A percentile compares a stretch with the other conserved stretches of the same genome.
These are phyloP conservation scores for Ganoderma lucidum DNA, from an alignment of 1,284 basidiomycete genomes.

Conservation along the genomic window DNA sequence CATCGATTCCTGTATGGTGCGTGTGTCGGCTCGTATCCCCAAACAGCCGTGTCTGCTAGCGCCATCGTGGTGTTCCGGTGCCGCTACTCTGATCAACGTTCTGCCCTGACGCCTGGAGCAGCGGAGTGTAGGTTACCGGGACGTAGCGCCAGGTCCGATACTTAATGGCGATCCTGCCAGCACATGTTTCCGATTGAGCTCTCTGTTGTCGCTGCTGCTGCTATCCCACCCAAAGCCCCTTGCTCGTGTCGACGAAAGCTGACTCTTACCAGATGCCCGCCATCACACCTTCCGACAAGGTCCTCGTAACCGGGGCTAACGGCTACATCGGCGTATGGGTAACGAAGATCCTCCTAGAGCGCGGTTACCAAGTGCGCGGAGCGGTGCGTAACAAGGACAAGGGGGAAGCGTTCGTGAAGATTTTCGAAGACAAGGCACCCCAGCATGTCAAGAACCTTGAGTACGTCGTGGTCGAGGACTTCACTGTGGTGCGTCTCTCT, in stretches of 20 bases:
- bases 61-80: neutral
- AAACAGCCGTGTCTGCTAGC: neutral
- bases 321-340: slow-evolving; percentile 52
- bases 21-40: neutral
- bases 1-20: neutral
- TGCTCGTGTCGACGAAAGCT: neutral
- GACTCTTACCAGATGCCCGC: slow-evolving; percentile 28
- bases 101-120: neutral
- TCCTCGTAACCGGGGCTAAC: slow-evolving; percentile 50
- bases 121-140: neutral
- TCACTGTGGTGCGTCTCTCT: slow-evolving; percentile 49
- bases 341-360: slow-evolving; percentile 46
- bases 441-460: slow-evolving; percentile 48
- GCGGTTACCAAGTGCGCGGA: slow-evolving; percentile 58
- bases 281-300: slow-evolving; percentile 36
- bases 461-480: slow-evolving; percentile 60
- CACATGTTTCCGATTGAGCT: neutral
- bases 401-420: slow-evolving; percentile 51
- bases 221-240: neutral
- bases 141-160: neutral
- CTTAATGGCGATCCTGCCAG: neutral
- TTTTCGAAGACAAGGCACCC: slow-evolving; percentile 53
- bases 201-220: no score
- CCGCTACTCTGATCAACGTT: neutral
- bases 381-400: slow-evolving; percentile 62